Evolutionary conservation across 768 basidiomycete species (phyloP).

Genomic region (Russula earlei): DNA sequence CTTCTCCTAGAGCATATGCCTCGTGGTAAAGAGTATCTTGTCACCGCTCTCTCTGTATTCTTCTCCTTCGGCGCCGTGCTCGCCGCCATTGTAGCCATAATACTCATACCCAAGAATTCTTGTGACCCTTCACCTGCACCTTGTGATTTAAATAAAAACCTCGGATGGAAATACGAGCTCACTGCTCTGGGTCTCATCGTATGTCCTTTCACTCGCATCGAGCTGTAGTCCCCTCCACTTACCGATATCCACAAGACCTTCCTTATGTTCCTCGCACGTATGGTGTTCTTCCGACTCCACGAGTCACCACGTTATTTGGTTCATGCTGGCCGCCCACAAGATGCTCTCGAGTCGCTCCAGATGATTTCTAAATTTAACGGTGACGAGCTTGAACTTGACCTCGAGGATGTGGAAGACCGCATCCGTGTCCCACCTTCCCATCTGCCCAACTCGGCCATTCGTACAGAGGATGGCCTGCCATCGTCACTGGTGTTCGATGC

Average conservation of each 20-base stretch:
- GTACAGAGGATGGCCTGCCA: not conserved
- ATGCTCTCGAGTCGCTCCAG: slow-evolving; percentile 75
- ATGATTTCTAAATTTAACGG: slow-evolving; percentile 86
- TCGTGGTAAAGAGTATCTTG: slow-evolving; percentile 80
- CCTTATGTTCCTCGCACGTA: slow-evolving; percentile 77
- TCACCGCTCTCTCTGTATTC: slow-evolving; percentile 89
- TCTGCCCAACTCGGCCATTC: not conserved
- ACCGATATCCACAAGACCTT: slow-evolving; percentile 49
- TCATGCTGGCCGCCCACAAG: slow-evolving; percentile 72
- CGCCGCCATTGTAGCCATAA: slow-evolving; percentile 67
- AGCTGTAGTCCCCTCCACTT: not conserved
- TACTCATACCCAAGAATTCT: slow-evolving; percentile 69
- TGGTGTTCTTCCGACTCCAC: slow-evolving; percentile 83
- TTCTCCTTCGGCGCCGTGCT: slow-evolving; percentile 90
- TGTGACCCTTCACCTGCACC: slow-evolving; percentile 39
- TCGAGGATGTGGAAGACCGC: slow-evolving; percentile 59
- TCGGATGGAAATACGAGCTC: slow-evolving; percentile 86
- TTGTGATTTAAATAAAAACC: slow-evolving; percentile 69
- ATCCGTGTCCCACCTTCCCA: slow-evolving; percentile 19
- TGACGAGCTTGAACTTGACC: slow-evolving; percentile 50
- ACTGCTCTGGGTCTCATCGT: slow-evolving; percentile 73
- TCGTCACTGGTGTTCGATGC: slow-evolving; percentile 4
- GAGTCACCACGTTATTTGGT: slow-evolving; percentile 94
- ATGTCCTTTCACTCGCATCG: slow-evolving; percentile 28
- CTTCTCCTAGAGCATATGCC: slow-evolving; percentile 90